Percentiles rank a stretch among this genome's conserved stretches.
Evolutionary conservation across 2,329 filamentous ascomycete genomes (phyloP).

Genomic region (Ceratocystis diversiconidia): DNA sequence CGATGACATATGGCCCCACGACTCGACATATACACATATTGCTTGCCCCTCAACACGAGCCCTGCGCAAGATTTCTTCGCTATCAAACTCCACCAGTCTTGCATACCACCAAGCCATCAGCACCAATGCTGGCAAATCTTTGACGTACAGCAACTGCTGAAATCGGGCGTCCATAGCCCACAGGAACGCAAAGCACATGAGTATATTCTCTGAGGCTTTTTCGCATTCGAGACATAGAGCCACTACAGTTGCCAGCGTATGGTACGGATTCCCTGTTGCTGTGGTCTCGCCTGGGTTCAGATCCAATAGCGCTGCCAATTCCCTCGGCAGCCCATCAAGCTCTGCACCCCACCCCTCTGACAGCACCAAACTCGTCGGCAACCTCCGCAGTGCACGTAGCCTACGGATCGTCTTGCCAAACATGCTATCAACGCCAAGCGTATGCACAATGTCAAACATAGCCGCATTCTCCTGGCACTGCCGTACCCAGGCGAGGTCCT

Average conservation of each 20-base stretch:
- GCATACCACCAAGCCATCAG: slow-evolving; percentile 45
- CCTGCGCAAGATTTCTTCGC: slow-evolving; percentile 33
- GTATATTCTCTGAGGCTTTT: slow-evolving; percentile 28
- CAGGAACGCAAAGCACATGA: slow-evolving; percentile 36
- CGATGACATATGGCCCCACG: slow-evolving; percentile 4
- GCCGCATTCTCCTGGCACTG: slow-evolving; percentile 42
- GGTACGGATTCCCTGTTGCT: slow-evolving; percentile 24
- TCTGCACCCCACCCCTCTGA: slow-evolving; percentile 1
- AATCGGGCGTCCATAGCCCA: slow-evolving; percentile 32
- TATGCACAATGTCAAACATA: slow-evolving; percentile 38
- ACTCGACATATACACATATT: slow-evolving; percentile 30
- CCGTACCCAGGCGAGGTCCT: slow-evolving; percentile 44
- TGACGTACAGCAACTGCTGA: slow-evolving; percentile 31
- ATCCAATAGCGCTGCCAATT: slow-evolving; percentile 24
- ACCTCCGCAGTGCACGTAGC: slow-evolving; percentile 15
- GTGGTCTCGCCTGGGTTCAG: slow-evolving; percentile 20
- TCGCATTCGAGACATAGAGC: slow-evolving; percentile 26
- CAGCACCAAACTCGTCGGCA: slow-evolving; percentile 16
- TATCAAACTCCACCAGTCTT: slow-evolving; percentile 28
- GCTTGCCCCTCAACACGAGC: slow-evolving; percentile 35
- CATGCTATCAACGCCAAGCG: slow-evolving; percentile 32
- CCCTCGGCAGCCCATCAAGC: slow-evolving; percentile 23
- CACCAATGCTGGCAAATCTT: slow-evolving; percentile 39
- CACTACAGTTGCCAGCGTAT: slow-evolving; percentile 26
- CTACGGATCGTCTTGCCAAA: slow-evolving; percentile 27